phyloP scores from a whole-genome alignment of 805 yeast genomes.

The Lachancea dasiensis region DNA sequence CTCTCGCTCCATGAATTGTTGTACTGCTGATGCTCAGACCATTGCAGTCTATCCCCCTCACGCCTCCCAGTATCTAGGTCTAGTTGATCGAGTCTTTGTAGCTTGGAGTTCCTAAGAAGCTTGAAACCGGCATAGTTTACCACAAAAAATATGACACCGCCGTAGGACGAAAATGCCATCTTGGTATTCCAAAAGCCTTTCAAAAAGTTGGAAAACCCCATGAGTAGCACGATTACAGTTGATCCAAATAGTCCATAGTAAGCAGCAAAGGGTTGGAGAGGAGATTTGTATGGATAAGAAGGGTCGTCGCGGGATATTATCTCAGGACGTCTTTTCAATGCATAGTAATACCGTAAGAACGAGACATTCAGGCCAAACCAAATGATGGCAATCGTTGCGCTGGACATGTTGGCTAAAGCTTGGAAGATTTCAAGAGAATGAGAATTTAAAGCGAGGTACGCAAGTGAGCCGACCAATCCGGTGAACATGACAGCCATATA shows the following conservation, averaged over 20 bases:
- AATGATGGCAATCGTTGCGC: constrained; percentile 70
- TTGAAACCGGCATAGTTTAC: constrained; percentile 51
- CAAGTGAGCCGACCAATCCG: constrained; percentile 52
- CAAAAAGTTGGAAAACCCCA: constrained; percentile 61
- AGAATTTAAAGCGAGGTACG: constrained; percentile 54
- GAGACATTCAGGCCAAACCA: constrained; percentile 72
- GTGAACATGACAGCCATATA: constrained; percentile 62
- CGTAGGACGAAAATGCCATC: constrained; percentile 60
- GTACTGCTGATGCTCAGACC: constrained; percentile 64
- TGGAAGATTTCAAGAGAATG: constrained; percentile 59
- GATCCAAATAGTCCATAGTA: constrained; percentile 56
- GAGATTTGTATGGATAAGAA: constrained; percentile 62
- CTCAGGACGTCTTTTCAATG: constrained; percentile 55
- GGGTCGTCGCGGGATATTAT: constrained; percentile 57
- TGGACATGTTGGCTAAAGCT: constrained; percentile 58
- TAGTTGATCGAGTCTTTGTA: constrained; percentile 63
- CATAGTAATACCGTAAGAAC: constrained; percentile 58
- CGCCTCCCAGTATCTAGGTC: constrained; percentile 82
- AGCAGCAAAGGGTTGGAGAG: constrained; percentile 65
- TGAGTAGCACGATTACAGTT: constrained; percentile 42
- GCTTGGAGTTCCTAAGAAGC: constrained; percentile 52
- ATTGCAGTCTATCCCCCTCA: constrained; percentile 71
- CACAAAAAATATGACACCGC: constrained; percentile 49
- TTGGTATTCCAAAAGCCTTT: constrained; percentile 53
- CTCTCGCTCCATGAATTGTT: constrained; percentile 30